Conservation (phyloP, 2,329 filamentous ascomycete species). For the Fusarium sarcochroum region DNA sequence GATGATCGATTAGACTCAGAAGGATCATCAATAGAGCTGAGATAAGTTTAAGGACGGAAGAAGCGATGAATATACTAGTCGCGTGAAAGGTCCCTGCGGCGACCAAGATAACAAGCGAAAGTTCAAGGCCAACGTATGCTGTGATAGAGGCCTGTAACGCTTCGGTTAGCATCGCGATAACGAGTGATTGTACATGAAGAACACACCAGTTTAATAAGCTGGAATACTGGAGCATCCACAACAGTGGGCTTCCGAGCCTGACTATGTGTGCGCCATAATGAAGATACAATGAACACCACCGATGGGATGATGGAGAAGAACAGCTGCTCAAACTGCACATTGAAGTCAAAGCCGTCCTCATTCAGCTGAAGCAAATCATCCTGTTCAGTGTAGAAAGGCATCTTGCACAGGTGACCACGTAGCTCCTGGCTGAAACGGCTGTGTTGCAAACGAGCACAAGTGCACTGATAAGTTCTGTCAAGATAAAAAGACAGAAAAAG, state of each 20-base stretch:
- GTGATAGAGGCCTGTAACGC: conserved; percentile 40
- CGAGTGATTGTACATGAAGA: neutral
- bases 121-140: conserved; percentile 51
- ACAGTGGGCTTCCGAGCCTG: conserved; percentile 51
- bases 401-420: neutral
- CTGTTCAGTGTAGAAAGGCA: conserved; percentile 3
- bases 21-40: conserved; percentile 48
- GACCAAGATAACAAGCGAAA: conserved; percentile 51
- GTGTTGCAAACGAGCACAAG: too few relatives aligned
- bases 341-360: conserved; percentile 63
- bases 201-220: conserved; percentile 51
- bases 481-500: neutral
- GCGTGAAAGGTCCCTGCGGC: conserved; percentile 29
- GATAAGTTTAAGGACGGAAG: conserved; percentile 43
- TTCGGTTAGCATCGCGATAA: neutral
- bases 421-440: too few relatives aligned
- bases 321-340: conserved; percentile 62
- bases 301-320: conserved; percentile 61
- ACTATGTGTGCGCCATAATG: conserved; percentile 51
- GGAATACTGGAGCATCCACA: conserved; percentile 54
- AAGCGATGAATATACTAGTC: conserved; percentile 46
- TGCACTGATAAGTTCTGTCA: too few relatives aligned
- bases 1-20: conserved; percentile 55
- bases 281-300: conserved; percentile 55
- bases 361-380: neutral